These are phyloP conservation scores for Avena insularis DNA, from an alignment of 176 grass and related monocot genomes.

Conservation along the genomic window DNA sequence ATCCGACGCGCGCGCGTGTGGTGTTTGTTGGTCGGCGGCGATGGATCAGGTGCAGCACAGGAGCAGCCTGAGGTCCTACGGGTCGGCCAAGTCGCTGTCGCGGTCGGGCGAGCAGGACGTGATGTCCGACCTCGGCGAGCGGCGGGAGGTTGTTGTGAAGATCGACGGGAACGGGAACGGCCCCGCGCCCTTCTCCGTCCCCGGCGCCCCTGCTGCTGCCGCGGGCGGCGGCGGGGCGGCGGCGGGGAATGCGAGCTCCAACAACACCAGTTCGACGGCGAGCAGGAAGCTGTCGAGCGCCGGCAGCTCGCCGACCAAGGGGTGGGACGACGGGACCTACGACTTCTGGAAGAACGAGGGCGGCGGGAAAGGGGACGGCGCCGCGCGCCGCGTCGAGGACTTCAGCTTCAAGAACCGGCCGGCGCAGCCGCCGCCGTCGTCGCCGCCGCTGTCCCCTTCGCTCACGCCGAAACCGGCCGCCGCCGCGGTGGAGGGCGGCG, in stretches of 20 bases:
- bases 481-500: slow-evolving; percentile 32
- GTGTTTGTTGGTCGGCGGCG: slow-evolving; percentile 4
- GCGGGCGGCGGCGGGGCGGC: slow-evolving; percentile 9
- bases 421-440: not conserved
- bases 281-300: not conserved
- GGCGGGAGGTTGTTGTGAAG: slow-evolving; percentile 69
- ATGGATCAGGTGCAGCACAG: slow-evolving; percentile 54
- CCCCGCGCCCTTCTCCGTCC: slow-evolving; percentile 35
- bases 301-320: slow-evolving; percentile 45
- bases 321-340: slow-evolving; percentile 65
- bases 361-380: not conserved
- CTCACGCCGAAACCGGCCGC: slow-evolving; percentile 16
- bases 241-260: slow-evolving; percentile 43
- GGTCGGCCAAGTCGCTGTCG: slow-evolving; percentile 41
- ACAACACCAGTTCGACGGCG: slow-evolving; percentile 4
- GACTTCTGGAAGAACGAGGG: slow-evolving; percentile 51
- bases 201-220: not conserved
- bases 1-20: not conserved
- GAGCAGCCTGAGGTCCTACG: slow-evolving; percentile 47
- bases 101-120: slow-evolving; percentile 30
- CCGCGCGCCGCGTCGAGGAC: not conserved
- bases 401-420: slow-evolving; percentile 74
- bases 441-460: slow-evolving; percentile 39
- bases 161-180: slow-evolving; percentile 63
- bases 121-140: slow-evolving; percentile 7